Evolutionary conservation across 1,284 basidiomycete species (phyloP).

Genomic region (Puccinia horiana): DNA sequence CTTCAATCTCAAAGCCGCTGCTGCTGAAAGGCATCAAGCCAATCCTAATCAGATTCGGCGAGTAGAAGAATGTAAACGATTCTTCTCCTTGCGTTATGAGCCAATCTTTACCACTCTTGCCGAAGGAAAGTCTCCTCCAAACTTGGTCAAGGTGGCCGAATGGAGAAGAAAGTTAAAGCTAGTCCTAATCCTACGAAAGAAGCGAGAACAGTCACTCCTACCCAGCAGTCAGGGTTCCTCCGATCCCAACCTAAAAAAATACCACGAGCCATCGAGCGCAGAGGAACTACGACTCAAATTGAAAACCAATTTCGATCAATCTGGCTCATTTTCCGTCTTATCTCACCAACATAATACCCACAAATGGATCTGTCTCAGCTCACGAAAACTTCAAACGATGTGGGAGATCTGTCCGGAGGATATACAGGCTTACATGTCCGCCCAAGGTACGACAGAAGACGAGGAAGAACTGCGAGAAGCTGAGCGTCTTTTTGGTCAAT

Average conservation of each 20-base stretch:
- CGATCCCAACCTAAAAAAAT: neutral
- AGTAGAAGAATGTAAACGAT: conserved; percentile 28
- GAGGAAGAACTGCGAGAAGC: conserved; percentile 12
- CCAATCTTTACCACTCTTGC: conserved; percentile 11
- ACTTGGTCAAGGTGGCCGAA: conserved; percentile 15
- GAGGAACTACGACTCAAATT: neutral
- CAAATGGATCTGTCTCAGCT: conserved; percentile 29
- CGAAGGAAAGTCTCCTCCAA: conserved; percentile 22
- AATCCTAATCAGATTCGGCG: conserved; percentile 20
- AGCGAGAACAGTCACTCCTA: neutral
- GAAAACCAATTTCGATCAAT: neutral
- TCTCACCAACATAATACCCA: neutral
- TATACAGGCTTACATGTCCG: conserved; percentile 11
- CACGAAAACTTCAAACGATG: conserved; percentile 1
- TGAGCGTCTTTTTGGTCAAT: conserved; percentile 18
- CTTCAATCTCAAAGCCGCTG: neutral
- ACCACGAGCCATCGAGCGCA: neutral
- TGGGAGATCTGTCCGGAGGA: conserved; percentile 30
- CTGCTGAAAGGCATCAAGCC: conserved; percentile 24
- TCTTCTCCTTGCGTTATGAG: conserved; percentile 17
- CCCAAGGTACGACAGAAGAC: neutral
- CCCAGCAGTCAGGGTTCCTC: neutral
- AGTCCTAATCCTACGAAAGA: conserved; percentile 4
- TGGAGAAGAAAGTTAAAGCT: conserved; percentile 23
- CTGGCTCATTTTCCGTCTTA: neutral